Evolutionary conservation across 441 rosid species (phyloP).

Genomic region (Corymbia citriodora): DNA sequence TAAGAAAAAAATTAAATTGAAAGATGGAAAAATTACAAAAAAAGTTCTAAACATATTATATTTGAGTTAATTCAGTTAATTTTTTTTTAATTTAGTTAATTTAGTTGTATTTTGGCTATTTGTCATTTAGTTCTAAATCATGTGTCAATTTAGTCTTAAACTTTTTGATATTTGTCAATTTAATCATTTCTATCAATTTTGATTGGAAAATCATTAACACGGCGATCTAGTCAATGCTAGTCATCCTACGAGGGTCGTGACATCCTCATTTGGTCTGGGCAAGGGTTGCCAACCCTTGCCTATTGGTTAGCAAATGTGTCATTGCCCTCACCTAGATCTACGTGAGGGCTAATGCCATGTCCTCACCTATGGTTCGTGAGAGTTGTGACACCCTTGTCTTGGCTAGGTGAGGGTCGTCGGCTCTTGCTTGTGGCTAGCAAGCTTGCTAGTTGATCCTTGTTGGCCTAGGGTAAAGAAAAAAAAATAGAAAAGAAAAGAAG

Average conservation of each 20-base stretch:
- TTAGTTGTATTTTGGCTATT: not conserved
- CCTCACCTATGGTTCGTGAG: not conserved
- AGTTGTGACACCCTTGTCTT: not conserved
- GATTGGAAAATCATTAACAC: rapidly evolving
- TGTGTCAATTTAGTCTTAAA: not conserved
- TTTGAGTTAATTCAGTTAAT: not conserved
- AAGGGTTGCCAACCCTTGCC: not conserved
- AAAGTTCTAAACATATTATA: not conserved
- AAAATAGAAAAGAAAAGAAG: not conserved
- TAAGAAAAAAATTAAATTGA: not conserved
- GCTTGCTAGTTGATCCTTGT: rapidly evolving
- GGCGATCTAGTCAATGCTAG: rapidly evolving
- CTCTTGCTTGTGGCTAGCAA: not conserved
- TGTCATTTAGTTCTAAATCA: not conserved
- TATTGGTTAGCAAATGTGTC: not conserved
- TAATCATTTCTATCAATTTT: rapidly evolving
- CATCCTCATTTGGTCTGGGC: rapidly evolving
- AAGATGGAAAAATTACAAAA: not conserved
- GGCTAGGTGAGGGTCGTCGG: not conserved
- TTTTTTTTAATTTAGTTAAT: not conserved
- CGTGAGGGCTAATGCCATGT: too few species aligned
- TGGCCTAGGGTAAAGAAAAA: not conserved
- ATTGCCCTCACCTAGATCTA: too few species aligned
- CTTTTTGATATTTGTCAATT: not conserved
- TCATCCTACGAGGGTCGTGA: rapidly evolving